Conservation (phyloP, 108 stramenopile species). For the Parmales sp. region DNA sequence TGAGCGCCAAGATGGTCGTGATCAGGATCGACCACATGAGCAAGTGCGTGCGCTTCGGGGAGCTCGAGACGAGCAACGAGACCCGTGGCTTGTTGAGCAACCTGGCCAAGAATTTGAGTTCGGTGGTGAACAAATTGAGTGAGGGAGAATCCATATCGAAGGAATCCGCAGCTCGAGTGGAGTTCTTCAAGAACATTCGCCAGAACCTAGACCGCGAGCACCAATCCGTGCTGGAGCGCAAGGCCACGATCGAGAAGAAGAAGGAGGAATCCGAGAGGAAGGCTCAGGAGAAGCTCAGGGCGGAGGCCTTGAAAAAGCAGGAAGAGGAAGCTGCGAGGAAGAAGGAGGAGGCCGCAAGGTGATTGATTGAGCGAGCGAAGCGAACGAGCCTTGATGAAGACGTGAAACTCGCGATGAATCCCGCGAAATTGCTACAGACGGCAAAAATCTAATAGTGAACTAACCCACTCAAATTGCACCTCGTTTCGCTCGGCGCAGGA, state of each 20-base stretch:
- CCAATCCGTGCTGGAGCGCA: slow-evolving; percentile 57
- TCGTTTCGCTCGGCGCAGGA: neutral
- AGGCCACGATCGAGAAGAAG: slow-evolving; percentile 75
- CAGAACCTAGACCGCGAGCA: slow-evolving; percentile 61
- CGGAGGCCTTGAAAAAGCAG: slow-evolving; percentile 46
- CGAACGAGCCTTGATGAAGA: slow-evolving; percentile 65
- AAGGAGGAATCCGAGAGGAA: slow-evolving; percentile 81
- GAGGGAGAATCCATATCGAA: neutral
- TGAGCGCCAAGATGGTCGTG: slow-evolving; percentile 36
- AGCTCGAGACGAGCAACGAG: slow-evolving; percentile 55
- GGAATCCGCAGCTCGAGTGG: slow-evolving; percentile 32
- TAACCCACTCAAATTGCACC: no score
- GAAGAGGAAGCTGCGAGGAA: slow-evolving; percentile 72
- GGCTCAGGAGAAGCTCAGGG: slow-evolving; percentile 57
- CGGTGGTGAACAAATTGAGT: slow-evolving; percentile 14
- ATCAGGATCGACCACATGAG: slow-evolving; percentile 76
- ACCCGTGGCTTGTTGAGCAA: slow-evolving; percentile 57
- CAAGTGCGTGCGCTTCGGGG: slow-evolving; percentile 79
- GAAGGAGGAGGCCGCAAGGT: slow-evolving; percentile 73
- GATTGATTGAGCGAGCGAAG: no score
- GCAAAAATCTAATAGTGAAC: no score
- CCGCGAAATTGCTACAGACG: no score
- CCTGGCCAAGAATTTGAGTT: slow-evolving; percentile 53
- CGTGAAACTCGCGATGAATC: slow-evolving; percentile 34
- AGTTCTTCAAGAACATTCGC: slow-evolving; percentile 53